These are phyloP conservation scores for Neonectria coccinea DNA, from an alignment of 2,329 filamentous ascomycete genomes.

Conservation along the genomic window DNA sequence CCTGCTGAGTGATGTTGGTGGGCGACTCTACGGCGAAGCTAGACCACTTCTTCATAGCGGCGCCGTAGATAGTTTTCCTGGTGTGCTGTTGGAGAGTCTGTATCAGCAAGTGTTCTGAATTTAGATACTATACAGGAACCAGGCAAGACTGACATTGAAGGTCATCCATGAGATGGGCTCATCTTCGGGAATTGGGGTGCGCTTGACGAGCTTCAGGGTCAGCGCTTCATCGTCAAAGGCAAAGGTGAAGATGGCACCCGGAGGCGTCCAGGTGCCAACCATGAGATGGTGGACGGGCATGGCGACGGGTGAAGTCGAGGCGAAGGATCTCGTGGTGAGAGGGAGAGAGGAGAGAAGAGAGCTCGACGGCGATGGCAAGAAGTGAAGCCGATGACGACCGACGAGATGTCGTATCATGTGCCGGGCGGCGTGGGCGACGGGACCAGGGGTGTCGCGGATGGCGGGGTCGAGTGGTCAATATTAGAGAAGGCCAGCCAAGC, in stretches of 20 bases:
- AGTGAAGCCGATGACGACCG: slow-evolving; percentile 24
- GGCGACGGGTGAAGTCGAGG: slow-evolving; percentile 45
- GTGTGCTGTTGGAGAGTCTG: slow-evolving; percentile 68
- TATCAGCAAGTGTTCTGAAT: slow-evolving; percentile 6
- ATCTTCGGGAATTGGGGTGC: slow-evolving; percentile 82
- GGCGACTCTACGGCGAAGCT: slow-evolving; percentile 82
- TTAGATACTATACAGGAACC: not conserved
- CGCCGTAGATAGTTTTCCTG: slow-evolving; percentile 87
- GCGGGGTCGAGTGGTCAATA: not conserved
- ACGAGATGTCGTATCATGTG: slow-evolving; percentile 29
- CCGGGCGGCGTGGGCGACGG: slow-evolving; percentile 11
- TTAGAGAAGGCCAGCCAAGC: not conserved
- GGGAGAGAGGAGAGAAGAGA: not conserved
- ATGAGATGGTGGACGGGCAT: slow-evolving; percentile 90
- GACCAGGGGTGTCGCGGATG: not conserved
- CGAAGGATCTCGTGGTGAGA: slow-evolving; percentile 24
- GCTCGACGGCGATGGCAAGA: not conserved
- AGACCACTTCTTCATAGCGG: slow-evolving; percentile 94
- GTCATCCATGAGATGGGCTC: slow-evolving; percentile 96
- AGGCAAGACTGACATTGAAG: slow-evolving; percentile 74
- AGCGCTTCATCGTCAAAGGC: slow-evolving; percentile 86
- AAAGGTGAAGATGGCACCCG: slow-evolving; percentile 90
- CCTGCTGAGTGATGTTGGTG: slow-evolving; percentile 79
- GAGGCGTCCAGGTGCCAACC: slow-evolving; percentile 92
- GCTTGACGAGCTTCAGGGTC: slow-evolving; percentile 80